These are phyloP conservation scores for Ustilago esculenta DNA, from an alignment of 1,284 basidiomycete species.

Conservation along the genomic window DNA sequence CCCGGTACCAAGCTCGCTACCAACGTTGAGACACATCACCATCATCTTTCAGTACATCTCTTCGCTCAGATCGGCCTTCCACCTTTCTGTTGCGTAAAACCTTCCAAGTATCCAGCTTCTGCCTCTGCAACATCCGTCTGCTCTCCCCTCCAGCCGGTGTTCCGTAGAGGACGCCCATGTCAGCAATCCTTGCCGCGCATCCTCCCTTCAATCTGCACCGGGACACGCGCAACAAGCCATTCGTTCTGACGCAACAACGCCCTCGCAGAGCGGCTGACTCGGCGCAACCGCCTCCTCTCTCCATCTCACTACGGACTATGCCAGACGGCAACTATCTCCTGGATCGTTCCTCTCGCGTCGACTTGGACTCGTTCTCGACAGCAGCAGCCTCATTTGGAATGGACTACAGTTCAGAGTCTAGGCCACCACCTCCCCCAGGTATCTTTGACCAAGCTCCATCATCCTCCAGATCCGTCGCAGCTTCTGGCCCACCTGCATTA, in stretches of 20 bases:
- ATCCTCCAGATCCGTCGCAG: conserved; percentile 10
- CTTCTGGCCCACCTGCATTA: conserved; percentile 5
- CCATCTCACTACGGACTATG: conserved; percentile 20
- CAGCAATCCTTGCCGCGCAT: conserved; percentile 5
- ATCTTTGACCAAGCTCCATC: conserved; percentile 10
- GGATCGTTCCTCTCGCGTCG: conserved; percentile 10
- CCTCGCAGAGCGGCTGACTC: conserved; percentile 1
- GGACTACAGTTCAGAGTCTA: conserved; percentile 12
- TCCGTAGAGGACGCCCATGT: conserved; percentile 5
- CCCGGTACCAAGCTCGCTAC: not conserved
- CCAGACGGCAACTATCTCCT: conserved; percentile 22
- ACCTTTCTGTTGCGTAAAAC: no score
- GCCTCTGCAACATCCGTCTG: no score
- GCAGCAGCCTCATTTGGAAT: conserved; percentile 7
- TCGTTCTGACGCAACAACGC: no score
- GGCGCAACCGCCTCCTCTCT: not conserved
- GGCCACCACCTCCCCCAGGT: conserved; percentile 13
- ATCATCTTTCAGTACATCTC: not conserved
- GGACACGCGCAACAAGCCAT: conserved; percentile 1
- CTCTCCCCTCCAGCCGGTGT: not conserved
- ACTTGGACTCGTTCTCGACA: conserved; percentile 6
- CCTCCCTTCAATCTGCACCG: not conserved
- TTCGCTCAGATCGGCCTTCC: not conserved
- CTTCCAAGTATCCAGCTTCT: no score
- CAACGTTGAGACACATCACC: not conserved